Evolutionary conservation across 1,139 yeast genomes (phyloP).

Genomic region (Geotrichum reessii): DNA sequence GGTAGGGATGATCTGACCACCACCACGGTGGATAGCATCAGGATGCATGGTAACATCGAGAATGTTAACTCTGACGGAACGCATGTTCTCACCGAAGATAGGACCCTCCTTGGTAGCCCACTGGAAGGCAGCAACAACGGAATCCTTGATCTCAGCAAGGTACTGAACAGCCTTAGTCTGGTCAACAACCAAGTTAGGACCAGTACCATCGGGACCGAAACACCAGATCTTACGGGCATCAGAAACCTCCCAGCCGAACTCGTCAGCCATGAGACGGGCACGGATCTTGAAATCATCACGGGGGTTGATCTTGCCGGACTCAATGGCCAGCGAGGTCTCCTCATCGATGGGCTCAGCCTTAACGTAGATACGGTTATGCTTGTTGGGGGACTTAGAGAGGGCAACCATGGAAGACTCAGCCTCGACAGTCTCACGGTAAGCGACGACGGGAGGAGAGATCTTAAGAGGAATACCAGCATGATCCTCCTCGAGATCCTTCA

Average conservation of each 20-base stretch:
- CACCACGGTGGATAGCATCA: slow-evolving; percentile 99
- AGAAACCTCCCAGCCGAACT: slow-evolving; percentile 98
- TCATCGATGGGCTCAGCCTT: slow-evolving; percentile 95
- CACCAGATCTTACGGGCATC: slow-evolving; percentile 99
- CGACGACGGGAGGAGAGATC: slow-evolving; percentile 95
- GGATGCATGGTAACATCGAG: slow-evolving; percentile 99
- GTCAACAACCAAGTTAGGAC: slow-evolving; percentile 98
- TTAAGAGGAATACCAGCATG: slow-evolving; percentile 99
- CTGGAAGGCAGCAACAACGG: slow-evolving; percentile 99
- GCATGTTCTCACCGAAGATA: slow-evolving; percentile 89
- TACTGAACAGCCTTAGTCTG: slow-evolving; percentile 99
- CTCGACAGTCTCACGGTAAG: slow-evolving; percentile 98
- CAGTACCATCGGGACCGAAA: slow-evolving; percentile 99
- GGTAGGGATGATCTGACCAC: slow-evolving; percentile 99
- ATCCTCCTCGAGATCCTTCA: slow-evolving; percentile 92
- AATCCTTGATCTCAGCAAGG: slow-evolving; percentile 98
- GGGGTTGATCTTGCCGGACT: slow-evolving; percentile 84
- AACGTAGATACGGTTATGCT: slow-evolving; percentile 99
- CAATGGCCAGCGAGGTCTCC: slow-evolving; percentile 90
- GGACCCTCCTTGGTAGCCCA: slow-evolving; percentile 99
- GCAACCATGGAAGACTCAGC: slow-evolving; percentile 93
- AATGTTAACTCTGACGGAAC: slow-evolving; percentile 96
- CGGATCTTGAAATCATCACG: slow-evolving; percentile 98
- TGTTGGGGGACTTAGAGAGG: slow-evolving; percentile 98
- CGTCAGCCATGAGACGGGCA: slow-evolving; percentile 98